Evolutionary conservation across 768 basidiomycete species (phyloP).

Genomic region (Piloderma croceum): DNA sequence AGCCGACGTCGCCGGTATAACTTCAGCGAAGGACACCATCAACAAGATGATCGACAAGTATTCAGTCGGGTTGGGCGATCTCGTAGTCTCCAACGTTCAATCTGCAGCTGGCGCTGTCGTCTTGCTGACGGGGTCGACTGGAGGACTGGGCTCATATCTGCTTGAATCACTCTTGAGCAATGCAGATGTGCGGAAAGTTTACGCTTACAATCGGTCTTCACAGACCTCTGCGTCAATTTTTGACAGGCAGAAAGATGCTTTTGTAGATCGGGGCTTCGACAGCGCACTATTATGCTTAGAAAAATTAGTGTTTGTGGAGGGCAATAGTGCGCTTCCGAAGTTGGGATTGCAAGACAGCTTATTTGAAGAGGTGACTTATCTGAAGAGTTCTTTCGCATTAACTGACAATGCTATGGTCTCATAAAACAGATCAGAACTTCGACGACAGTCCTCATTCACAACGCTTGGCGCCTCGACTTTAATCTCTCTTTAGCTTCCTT

Average conservation of each 20-base stretch:
- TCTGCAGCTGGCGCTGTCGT: conserved; percentile 21
- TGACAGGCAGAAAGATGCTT: conserved; percentile 23
- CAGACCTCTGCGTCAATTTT: not conserved
- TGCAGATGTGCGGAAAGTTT: conserved; percentile 21
- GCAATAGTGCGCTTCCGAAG: conserved; percentile 21
- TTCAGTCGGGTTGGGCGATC: not conserved
- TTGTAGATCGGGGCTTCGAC: conserved; percentile 28
- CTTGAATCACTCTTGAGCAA: conserved; percentile 24
- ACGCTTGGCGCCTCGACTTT: conserved; percentile 38
- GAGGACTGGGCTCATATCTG: conserved; percentile 34
- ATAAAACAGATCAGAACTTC: conserved; percentile 25
- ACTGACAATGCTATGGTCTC: not conserved
- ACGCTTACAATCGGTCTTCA: conserved; percentile 28
- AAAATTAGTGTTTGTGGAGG: conserved; percentile 32
- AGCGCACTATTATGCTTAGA: conserved; percentile 18
- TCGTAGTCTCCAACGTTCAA: conserved; percentile 1
- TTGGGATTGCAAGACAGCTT: conserved; percentile 24
- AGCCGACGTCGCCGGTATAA: not conserved
- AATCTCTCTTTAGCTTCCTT: conserved; percentile 28
- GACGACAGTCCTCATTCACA: conserved; percentile 35
- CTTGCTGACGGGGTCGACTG: conserved; percentile 36
- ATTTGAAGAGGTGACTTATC: conserved; percentile 20
- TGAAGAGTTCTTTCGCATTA: conserved; percentile 21
- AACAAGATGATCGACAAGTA: conserved; percentile 1
- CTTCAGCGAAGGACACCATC: not conserved